Conservation (phyloP, 371 early-diverging fungal species). For the Gilbertella persicaria region DNA sequence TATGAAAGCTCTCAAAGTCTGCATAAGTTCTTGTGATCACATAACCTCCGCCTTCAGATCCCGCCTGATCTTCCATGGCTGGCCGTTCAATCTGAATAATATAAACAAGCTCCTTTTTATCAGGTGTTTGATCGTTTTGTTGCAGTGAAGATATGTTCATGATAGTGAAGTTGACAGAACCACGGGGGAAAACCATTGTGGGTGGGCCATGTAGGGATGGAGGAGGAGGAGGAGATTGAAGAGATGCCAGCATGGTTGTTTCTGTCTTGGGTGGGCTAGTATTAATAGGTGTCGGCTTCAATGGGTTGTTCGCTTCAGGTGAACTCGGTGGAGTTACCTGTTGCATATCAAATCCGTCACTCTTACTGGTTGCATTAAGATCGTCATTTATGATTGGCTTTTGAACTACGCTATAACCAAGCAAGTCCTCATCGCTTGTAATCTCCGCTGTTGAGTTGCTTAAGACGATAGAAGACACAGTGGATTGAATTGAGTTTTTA, state of each 20-base stretch:
- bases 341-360: conserved; percentile 3
- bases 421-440: not conserved
- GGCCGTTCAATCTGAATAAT: conserved; percentile 54
- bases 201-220: not conserved
- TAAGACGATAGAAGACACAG: conserved; percentile 7
- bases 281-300: not conserved
- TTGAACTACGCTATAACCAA: not conserved
- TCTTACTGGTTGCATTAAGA: conserved; percentile 7
- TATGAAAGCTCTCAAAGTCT: conserved; percentile 48
- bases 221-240: conserved; percentile 10
- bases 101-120: conserved; percentile 34
- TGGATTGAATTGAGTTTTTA: not conserved
- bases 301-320: conserved; percentile 7
- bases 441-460: not conserved
- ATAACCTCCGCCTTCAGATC: conserved; percentile 54
- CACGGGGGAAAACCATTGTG: conserved; percentile 27
- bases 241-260: conserved; percentile 3
- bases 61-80: conserved; percentile 26
- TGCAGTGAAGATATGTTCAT: conserved; percentile 44
- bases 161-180: conserved; percentile 45
- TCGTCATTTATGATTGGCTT: not conserved
- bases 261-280: not conserved
- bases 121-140: conserved; percentile 1
- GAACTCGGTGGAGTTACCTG: conserved; percentile 8
- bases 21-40: conserved; percentile 48